These are phyloP conservation scores for Pseudopithomyces chartarum DNA, from an alignment of 2,329 filamentous ascomycete genomes.

Conservation along the genomic window DNA sequence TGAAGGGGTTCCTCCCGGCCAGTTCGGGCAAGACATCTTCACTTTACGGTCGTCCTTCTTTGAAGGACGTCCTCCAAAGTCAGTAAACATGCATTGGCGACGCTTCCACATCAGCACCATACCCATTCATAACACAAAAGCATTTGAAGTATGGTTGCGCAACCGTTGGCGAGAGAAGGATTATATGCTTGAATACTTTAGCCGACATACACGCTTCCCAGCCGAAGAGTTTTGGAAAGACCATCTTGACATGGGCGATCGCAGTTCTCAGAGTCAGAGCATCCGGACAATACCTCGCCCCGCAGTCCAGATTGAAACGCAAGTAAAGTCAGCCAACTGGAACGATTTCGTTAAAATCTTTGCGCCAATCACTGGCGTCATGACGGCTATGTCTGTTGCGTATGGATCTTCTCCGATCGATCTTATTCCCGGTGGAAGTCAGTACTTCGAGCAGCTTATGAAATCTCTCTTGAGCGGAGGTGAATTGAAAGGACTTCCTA, in stretches of 20 bases:
- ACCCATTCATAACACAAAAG: slow-evolving; percentile 72
- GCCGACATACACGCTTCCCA: slow-evolving; percentile 76
- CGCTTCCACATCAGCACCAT: slow-evolving; percentile 81
- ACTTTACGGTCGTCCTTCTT: slow-evolving; percentile 86
- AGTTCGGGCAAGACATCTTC: slow-evolving; percentile 90
- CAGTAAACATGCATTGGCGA: slow-evolving; percentile 96
- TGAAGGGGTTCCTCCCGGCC: slow-evolving; percentile 74
- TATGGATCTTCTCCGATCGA: slow-evolving; percentile 47
- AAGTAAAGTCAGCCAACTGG: slow-evolving; percentile 56
- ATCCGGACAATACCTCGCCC: slow-evolving; percentile 39
- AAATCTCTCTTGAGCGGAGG: slow-evolving; percentile 36
- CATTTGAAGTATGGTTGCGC: slow-evolving; percentile 84
- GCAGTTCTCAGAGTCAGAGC: slow-evolving; percentile 42
- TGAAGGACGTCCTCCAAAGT: slow-evolving; percentile 86
- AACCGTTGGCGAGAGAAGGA: slow-evolving; percentile 94
- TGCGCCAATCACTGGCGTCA: slow-evolving; percentile 56
- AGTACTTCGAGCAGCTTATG: slow-evolving; percentile 44
- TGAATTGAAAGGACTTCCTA: slow-evolving; percentile 40
- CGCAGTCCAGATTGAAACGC: slow-evolving; percentile 53
- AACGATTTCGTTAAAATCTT: slow-evolving; percentile 59
- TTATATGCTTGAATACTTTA: slow-evolving; percentile 80
- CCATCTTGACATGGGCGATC: slow-evolving; percentile 43
- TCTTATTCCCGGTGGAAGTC: slow-evolving; percentile 40
- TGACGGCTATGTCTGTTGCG: slow-evolving; percentile 53
- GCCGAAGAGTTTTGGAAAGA: slow-evolving; percentile 60